A percentile compares a stretch with the other conserved stretches of the same genome.
phyloP scores from a whole-genome alignment of 352 stramenopile genomes.

The Globisporangium echinulatum region DNA sequence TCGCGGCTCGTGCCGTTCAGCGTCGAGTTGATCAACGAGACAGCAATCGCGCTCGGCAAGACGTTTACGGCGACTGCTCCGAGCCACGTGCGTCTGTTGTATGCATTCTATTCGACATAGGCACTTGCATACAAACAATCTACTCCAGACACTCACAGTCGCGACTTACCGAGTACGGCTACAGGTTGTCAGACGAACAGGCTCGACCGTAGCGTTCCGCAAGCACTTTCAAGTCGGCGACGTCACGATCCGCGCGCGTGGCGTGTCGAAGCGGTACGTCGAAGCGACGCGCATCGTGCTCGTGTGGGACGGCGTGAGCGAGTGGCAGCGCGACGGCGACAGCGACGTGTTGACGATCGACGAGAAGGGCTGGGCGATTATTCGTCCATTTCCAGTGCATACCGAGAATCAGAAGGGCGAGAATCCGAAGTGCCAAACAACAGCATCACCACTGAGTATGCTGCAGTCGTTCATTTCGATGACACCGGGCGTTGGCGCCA shows the following conservation, averaged over 20 bases:
- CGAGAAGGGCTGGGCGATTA: constrained; percentile 10
- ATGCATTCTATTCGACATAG: neutral
- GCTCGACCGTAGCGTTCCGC: constrained; percentile 3
- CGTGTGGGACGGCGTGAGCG: constrained; percentile 7
- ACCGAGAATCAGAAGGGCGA: neutral
- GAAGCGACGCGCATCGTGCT: constrained; percentile 9
- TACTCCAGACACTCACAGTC: neutral
- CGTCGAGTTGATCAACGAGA: constrained; percentile 4
- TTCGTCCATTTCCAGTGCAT: constrained; percentile 3
- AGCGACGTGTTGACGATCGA: constrained; percentile 2
- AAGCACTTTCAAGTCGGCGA: constrained; percentile 7
- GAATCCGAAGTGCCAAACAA: neutral
- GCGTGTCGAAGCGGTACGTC: constrained; percentile 5
- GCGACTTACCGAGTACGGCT: neutral
- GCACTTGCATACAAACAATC: too few species aligned
- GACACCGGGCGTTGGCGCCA: neutral
- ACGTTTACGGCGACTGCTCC: neutral
- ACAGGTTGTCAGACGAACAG: neutral
- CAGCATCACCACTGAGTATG: constrained; percentile 3
- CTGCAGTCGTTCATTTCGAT: constrained; percentile 11
- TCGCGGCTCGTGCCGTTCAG: constrained; percentile 9
- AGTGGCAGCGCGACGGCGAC: constrained; percentile 8
- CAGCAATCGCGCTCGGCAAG: neutral
- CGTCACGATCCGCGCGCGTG: neutral
- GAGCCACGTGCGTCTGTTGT: neutral